Evolutionary conservation across 352 stramenopile genomes (phyloP), one percentile per base, ranked within the genome.

Genomic region (Aphanomyces stellatus): DNA sequence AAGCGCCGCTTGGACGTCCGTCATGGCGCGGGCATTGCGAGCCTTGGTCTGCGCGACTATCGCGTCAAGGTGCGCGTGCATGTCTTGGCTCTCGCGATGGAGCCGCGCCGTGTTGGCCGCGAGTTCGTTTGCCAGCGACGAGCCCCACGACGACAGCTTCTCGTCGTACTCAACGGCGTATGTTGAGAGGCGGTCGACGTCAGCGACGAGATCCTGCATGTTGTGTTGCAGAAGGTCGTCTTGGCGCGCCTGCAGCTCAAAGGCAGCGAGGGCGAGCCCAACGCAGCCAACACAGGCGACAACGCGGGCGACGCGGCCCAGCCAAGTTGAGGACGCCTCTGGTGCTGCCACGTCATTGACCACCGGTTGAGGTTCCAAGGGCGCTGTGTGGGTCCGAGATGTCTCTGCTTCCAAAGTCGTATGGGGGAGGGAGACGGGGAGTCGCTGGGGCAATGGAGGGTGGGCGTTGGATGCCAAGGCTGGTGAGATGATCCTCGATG

Each of bases 131-230:
- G 34, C 13, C 22, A 49, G 30, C 19, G 43, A 49, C 13, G 30
- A 10, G 10, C 25, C 60, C n/a, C 51, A 48, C 19, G 42, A 48
- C 13, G 28, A 11, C 13, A 49, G n/a, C 5, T 53, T 34, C 10
- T 27, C 17, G 30, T 67, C 33, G 33, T 55, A 46, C 31, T 55
- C 43, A 10, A 33, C 40, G 11, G 60, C 60, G 34, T 53, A 41
- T 31, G n/a, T 7, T 10, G 49, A 17, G 8, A 59, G 27, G 25
- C n/a, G 2, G 11, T 40, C 10, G 6, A 49, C 43, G 22, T 67
- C 60, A 6, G 28, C 13, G 25, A 67, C 51, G 3, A 67, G 60
- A n/a, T 67, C 37, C 15, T 53, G n/a, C n/a, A 67, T n/a, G 13
- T 49, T 41, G 10, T 22, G 34, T 10, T 49, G 41, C 6, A 67